Conservation (phyloP, 2,329 filamentous ascomycete genomes). For the Fusarium marasasianum region DNA sequence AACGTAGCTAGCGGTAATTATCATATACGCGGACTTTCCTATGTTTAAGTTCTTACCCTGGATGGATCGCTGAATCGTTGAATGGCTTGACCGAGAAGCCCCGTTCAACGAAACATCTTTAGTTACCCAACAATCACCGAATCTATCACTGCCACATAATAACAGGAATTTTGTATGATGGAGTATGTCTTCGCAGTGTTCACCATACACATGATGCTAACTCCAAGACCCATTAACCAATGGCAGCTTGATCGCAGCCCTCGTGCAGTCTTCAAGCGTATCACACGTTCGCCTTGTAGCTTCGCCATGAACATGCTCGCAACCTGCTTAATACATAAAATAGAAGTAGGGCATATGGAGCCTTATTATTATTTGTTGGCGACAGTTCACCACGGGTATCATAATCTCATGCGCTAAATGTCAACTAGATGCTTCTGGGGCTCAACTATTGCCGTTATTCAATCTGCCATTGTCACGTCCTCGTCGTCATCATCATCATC, state of each 20-base stretch:
- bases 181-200: neutral
- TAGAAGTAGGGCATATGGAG: neutral
- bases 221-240: slow-evolving; percentile 14
- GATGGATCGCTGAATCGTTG: neutral
- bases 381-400: slow-evolving; percentile 37
- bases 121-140: neutral
- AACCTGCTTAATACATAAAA: neutral
- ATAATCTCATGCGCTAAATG: slow-evolving; percentile 26
- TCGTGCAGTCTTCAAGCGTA: slow-evolving; percentile 10
- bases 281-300: slow-evolving; percentile 2
- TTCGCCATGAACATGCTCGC: neutral
- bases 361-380: slow-evolving; percentile 5
- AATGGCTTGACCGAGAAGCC: neutral
- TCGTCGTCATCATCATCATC: slow-evolving; percentile 38
- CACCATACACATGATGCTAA: neutral
- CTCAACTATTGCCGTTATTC: neutral
- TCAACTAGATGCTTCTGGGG: neutral
- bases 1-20: too few relatives aligned
- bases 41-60: neutral
- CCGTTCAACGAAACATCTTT: neutral
- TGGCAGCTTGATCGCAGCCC: slow-evolving; percentile 7
- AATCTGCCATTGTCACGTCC: slow-evolving; percentile 42
- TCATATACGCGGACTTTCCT: neutral
- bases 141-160: neutral
- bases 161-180: neutral